These are phyloP conservation scores for Teratosphaeria gauchensis DNA, from an alignment of 2,329 filamentous ascomycete species.

Conservation along the genomic window DNA sequence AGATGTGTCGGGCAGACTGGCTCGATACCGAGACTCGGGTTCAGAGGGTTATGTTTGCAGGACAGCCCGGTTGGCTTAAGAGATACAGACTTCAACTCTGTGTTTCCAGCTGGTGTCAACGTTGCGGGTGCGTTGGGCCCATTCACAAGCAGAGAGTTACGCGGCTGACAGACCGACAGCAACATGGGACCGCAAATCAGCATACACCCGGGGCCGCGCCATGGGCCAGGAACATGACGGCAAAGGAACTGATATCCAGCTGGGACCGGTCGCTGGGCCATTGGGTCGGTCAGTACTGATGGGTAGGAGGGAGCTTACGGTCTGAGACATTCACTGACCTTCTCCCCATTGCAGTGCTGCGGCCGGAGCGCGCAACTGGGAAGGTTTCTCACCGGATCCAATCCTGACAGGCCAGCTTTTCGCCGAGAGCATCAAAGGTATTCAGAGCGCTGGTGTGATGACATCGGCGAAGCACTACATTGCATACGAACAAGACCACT, in stretches of 20 bases:
- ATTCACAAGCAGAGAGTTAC: slow-evolving; percentile 47
- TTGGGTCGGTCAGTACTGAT: slow-evolving; percentile 37
- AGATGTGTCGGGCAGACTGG: slow-evolving; percentile 68
- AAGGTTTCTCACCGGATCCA: slow-evolving; percentile 65
- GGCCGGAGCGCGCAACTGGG: slow-evolving; percentile 50
- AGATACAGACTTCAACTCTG: slow-evolving; percentile 25
- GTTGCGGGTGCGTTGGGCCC: slow-evolving; percentile 27
- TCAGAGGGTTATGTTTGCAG: slow-evolving; percentile 69
- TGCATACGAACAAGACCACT: slow-evolving; percentile 63
- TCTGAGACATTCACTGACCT: slow-evolving; percentile 13
- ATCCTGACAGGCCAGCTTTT: slow-evolving; percentile 64
- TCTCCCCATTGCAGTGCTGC: slow-evolving; percentile 26
- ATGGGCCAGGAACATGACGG: slow-evolving; percentile 67
- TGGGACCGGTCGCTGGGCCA: slow-evolving; percentile 69
- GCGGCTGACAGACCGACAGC: slow-evolving; percentile 30
- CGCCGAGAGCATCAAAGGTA: slow-evolving; percentile 64
- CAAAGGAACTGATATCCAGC: slow-evolving; percentile 64
- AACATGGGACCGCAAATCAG: slow-evolving; percentile 67
- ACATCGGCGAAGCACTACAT: slow-evolving; percentile 74
- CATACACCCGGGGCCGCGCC: slow-evolving; percentile 57
- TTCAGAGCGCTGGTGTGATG: slow-evolving; percentile 72
- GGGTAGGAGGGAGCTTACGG: too few relatives aligned
- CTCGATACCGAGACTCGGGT: slow-evolving; percentile 59
- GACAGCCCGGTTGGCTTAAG: slow-evolving; percentile 76
- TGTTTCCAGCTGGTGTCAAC: not conserved